phyloP scores from a whole-genome alignment of 106 monocot species.

The Chionographis japonica region DNA sequence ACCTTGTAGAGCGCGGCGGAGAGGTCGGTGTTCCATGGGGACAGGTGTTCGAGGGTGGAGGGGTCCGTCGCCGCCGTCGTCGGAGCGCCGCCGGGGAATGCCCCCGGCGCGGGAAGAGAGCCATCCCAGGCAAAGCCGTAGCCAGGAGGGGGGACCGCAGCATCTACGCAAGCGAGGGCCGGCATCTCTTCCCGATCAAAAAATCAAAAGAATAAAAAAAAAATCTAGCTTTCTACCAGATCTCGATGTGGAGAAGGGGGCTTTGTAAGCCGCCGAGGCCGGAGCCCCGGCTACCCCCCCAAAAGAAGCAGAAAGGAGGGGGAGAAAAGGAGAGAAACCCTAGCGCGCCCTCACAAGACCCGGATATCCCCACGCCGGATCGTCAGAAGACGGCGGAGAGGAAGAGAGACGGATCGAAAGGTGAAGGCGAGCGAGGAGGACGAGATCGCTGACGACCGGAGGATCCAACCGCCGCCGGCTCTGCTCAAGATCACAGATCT shows the following conservation, averaged over 20 bases:
- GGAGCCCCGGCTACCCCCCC: slow-evolving; percentile 99
- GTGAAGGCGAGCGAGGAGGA: too few relatives aligned
- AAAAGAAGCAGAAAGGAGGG: slow-evolving; percentile 54
- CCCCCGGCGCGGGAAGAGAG: slow-evolving; percentile 64
- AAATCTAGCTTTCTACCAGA: slow-evolving; percentile 2
- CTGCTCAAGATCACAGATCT: neutral
- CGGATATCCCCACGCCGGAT: slow-evolving; percentile 66
- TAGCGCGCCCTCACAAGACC: slow-evolving; percentile 11
- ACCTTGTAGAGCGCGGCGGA: slow-evolving; percentile 79
- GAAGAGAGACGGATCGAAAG: slow-evolving; percentile 5
- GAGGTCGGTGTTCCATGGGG: slow-evolving; percentile 66
- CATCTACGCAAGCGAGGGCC: slow-evolving; percentile 71
- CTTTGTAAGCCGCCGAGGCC: slow-evolving; percentile 99
- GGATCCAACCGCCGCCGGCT: neutral
- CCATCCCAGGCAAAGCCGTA: slow-evolving; percentile 49
- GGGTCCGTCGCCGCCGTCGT: slow-evolving; percentile 14
- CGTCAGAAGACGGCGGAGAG: slow-evolving; percentile 48
- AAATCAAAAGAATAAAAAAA: slow-evolving; percentile 10
- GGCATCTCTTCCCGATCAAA: slow-evolving; percentile 66
- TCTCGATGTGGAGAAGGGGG: slow-evolving; percentile 56
- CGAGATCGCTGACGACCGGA: neutral
- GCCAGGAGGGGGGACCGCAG: slow-evolving; percentile 36
- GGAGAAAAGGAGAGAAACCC: slow-evolving; percentile 20
- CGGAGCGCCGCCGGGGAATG: slow-evolving; percentile 53
- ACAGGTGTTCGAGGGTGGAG: neutral